Conservation (phyloP, 495 filamentous ascomycete genomes). For the Lophiostoma macrostomum region DNA sequence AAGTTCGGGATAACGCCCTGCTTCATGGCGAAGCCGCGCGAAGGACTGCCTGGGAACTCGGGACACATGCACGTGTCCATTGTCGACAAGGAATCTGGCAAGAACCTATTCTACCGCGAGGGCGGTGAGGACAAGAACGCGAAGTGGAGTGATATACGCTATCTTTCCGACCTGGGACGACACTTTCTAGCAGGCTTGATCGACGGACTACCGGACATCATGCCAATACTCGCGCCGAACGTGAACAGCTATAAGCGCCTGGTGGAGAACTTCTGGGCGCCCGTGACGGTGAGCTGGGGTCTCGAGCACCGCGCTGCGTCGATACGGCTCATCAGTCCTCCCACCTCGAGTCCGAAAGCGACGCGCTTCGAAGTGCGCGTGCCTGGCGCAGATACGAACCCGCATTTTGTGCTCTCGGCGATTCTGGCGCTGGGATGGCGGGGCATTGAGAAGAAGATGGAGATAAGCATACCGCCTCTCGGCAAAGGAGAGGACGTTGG, state of each 20-base stretch:
- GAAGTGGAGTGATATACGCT: constrained; percentile 66
- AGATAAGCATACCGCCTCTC: constrained; percentile 76
- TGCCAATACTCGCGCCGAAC: constrained; percentile 91
- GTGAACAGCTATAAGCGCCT: constrained; percentile 97
- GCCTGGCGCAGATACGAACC: constrained; percentile 85
- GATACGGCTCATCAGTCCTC: constrained; percentile 83
- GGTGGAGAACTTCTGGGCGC: constrained; percentile 98
- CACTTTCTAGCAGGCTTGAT: constrained; percentile 91
- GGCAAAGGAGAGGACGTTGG: constrained; percentile 80
- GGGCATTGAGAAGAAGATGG: constrained; percentile 84
- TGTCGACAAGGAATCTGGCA: constrained; percentile 56
- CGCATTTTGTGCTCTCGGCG: constrained; percentile 81
- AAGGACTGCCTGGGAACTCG: constrained; percentile 86
- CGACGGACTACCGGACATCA: constrained; percentile 85
- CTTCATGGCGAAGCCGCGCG: constrained; percentile 97
- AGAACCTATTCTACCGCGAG: constrained; percentile 78
- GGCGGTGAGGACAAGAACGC: constrained; percentile 65
- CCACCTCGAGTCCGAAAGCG: constrained; percentile 73
- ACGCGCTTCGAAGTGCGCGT: constrained; percentile 92
- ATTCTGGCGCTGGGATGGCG: constrained; percentile 84
- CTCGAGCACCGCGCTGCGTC: constrained; percentile 91
- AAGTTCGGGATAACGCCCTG: constrained; percentile 90
- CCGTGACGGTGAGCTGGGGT: constrained; percentile 95
- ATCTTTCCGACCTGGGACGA: constrained; percentile 84
- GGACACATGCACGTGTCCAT: constrained; percentile 94